These are phyloP conservation scores for Coemansia sp. DNA, from an alignment of 192 early-diverging fungal species.

Conservation along the genomic window DNA sequence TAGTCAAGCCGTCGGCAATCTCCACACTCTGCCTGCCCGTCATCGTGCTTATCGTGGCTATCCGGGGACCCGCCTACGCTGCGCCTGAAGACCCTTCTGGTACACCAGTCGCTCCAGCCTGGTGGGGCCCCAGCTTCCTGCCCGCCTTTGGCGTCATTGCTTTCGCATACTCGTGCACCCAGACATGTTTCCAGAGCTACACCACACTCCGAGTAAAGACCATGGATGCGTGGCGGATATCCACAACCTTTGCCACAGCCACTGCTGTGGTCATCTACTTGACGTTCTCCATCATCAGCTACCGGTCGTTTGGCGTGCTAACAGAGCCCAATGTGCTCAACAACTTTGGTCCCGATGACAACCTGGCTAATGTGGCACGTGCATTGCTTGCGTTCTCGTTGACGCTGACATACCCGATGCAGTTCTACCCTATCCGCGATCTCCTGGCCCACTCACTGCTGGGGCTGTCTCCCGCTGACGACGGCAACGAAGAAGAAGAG, in stretches of 20 bases:
- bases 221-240: conserved; percentile 51
- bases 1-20: conserved; percentile 57
- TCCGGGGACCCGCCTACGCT: conserved; percentile 58
- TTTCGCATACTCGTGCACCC: conserved; percentile 66
- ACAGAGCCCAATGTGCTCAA: conserved; percentile 67
- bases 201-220: conserved; percentile 54
- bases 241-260: conserved; percentile 54
- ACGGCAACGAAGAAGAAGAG: background rate
- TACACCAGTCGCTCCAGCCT: conserved; percentile 17
- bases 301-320: conserved; percentile 61
- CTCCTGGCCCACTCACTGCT: conserved; percentile 16
- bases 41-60: conserved; percentile 61
- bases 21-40: conserved; percentile 63
- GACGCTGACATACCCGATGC: conserved; percentile 61
- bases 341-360: conserved; percentile 62
- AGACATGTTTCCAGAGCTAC: conserved; percentile 63
- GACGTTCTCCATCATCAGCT: conserved; percentile 63
- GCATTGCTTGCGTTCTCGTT: conserved; percentile 62
- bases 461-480: conserved; percentile 18
- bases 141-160: conserved; percentile 67
- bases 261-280: conserved; percentile 58
- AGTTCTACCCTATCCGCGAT: conserved; percentile 53
- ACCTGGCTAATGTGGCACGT: conserved; percentile 62
- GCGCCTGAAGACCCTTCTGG: conserved; percentile 57
- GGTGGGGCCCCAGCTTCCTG: conserved; percentile 60